phyloP scores from a whole-genome alignment of 176 grass and related monocot genomes.

The Metroxylon sagu region DNA sequence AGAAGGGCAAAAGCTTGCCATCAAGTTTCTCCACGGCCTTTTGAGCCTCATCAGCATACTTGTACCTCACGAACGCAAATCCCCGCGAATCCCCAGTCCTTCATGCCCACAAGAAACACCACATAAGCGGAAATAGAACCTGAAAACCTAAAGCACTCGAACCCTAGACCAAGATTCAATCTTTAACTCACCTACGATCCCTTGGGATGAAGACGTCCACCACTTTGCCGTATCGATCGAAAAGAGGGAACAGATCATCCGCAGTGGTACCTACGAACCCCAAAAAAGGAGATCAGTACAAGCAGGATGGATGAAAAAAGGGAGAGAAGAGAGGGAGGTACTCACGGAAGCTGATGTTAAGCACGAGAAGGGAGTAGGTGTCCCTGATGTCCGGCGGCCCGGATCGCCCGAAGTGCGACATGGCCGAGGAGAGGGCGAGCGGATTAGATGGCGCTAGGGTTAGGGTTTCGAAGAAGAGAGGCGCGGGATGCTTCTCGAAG shows the following conservation, averaged over 20 bases:
- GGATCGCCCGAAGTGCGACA: conserved; percentile 90
- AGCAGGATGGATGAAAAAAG: neutral
- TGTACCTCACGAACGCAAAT: conserved; percentile 95
- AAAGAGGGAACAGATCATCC: conserved; percentile 90
- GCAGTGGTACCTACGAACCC: conserved; percentile 55
- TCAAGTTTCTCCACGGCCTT: conserved; percentile 89
- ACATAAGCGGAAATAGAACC: neutral
- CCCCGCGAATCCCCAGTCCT: conserved; percentile 85
- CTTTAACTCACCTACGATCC: conserved; percentile 57
- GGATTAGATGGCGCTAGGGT: conserved; percentile 5
- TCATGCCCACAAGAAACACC: conserved; percentile 11
- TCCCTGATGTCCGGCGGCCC: conserved; percentile 79
- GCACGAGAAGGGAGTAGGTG: conserved; percentile 91
- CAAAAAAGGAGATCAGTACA: neutral
- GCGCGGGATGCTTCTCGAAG: too few species aligned
- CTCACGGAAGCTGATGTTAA: conserved; percentile 89
- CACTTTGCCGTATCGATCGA: conserved; percentile 80
- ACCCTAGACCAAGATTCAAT: neutral
- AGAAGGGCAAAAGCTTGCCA: conserved; percentile 25
- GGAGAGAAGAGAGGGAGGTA: neutral
- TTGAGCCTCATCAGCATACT: conserved; percentile 87
- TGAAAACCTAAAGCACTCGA: conserved; percentile 1
- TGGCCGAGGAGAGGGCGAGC: conserved; percentile 16
- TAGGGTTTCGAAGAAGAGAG: conserved; percentile 17
- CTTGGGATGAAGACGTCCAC: conserved; percentile 94